Base-by-base conservation (phyloP, 129 eudicot genomes). In the Scalesia atractyloides region DNA sequence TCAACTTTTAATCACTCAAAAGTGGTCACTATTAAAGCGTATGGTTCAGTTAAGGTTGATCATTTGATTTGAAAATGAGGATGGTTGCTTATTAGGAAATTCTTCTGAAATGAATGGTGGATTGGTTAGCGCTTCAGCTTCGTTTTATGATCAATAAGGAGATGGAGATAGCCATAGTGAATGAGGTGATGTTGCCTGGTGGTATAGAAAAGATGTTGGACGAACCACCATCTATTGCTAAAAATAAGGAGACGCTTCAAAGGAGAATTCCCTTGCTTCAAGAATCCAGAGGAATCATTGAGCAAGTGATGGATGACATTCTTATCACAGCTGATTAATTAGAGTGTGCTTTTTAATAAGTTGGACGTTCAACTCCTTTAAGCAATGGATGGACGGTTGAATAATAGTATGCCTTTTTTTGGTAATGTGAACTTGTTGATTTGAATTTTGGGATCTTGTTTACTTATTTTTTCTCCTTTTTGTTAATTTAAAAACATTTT, bases 61-160 rank as follows among this genome's bases (percentile, higher is more conserved):
- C 84, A 81, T 53, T 66, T 41, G 84, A 81, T 51, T 11, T 75
- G 69, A 75, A 81, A 41, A 75, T 81, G 84, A 75, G 77, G 39
- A 75, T 81, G 39, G 19, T 46, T 6, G 81, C 84, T 46, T 81
- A 80, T 7, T 80, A 80, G 84, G 33, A 80, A 8, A 74, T 80
- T 69, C 76, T 80, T 4, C 14, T 68, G 39, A 69, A 63, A 61
- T 64, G 84, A 43, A 39, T 81, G 48, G 77, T 81, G 15, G 84
- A 81, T 19, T 44, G 53, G 30, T n/a, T 75, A 10, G 84, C 73
- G 44, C 66, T 81, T 43, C 62, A 81, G 13, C 59, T 81, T 14
- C 67, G 68, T 20, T 70, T 41, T 48, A 9, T 51, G 3, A 17
- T 81, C 34, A 59, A 53, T 13, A 1, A 10, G 8, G 84, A 81